These are phyloP conservation scores for Spergularia bocconei DNA, from an alignment of 148 eudicot species.

Conservation along the genomic window DNA sequence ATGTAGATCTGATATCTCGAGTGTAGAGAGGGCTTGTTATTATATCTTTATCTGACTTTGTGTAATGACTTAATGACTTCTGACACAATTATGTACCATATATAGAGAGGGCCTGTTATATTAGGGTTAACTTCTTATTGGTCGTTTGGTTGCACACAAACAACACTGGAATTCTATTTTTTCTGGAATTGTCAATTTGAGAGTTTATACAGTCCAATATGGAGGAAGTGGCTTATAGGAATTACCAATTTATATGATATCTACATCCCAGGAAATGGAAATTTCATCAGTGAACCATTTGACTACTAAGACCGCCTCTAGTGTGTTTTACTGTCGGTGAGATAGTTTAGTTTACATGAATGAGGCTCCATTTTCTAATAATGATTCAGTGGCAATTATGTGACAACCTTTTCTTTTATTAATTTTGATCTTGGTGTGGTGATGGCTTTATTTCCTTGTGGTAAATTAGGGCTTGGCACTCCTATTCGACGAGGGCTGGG, in stretches of 20 bases:
- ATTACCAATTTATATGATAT: no score
- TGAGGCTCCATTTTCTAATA: not conserved
- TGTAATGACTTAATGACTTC: not conserved
- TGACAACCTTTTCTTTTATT: not conserved
- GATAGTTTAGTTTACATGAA: not conserved
- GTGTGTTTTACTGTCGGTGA: not conserved
- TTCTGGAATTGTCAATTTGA: no score
- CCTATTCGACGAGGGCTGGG: conserved; percentile 96
- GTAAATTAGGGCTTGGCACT: conserved; percentile 63
- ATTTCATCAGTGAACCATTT: no score
- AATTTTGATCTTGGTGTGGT: not conserved
- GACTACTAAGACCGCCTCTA: not conserved
- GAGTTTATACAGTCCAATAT: no score
- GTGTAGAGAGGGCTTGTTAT: not conserved
- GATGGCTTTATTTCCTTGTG: conserved; percentile 13
- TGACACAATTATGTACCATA: no score
- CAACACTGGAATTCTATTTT: no score
- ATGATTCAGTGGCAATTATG: not conserved
- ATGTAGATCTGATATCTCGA: not conserved
- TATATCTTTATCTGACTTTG: not conserved
- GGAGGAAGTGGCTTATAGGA: no score
- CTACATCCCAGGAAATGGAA: no score
- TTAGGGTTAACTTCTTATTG: not conserved
- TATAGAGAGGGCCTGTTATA: not conserved
- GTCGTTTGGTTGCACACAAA: no score